A percentile compares a stretch with the other conserved stretches of the same genome.
phyloP scores from a whole-genome alignment of 108 stramenopile genomes.

The Nitzschia putrida region DNA sequence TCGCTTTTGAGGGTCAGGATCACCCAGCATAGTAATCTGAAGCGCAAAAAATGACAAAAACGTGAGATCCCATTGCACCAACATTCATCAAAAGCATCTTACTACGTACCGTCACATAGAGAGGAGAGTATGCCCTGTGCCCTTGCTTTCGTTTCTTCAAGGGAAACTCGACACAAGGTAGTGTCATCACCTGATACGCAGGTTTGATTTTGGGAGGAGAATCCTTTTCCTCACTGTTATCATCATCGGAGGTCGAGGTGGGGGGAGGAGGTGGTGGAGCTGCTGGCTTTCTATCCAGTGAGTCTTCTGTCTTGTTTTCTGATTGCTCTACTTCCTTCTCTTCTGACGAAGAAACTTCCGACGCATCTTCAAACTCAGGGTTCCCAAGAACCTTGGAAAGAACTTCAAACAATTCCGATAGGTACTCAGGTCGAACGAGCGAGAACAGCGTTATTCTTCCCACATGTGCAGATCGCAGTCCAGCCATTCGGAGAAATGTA shows the following conservation, averaged over 20 bases:
- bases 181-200: constrained; percentile 42
- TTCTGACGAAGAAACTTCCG: too few relatives aligned
- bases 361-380: background rate
- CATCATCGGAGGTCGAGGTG: background rate
- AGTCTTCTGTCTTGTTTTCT: background rate
- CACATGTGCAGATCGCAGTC: constrained; percentile 52
- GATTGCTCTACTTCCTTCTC: constrained; percentile 6
- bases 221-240: background rate
- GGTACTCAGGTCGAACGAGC: constrained; percentile 69
- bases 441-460: constrained; percentile 75
- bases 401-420: constrained; percentile 78
- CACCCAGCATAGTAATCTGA: constrained; percentile 66
- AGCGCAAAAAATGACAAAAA: background rate
- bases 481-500: constrained; percentile 66
- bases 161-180: constrained; percentile 53
- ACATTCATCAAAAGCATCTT: background rate
- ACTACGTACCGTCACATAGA: constrained; percentile 1
- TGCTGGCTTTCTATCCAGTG: background rate
- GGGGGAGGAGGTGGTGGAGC: background rate
- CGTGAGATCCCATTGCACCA: background rate
- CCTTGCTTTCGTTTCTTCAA: constrained; percentile 19
- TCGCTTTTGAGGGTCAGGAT: constrained; percentile 67
- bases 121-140: background rate
- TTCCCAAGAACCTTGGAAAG: constrained; percentile 60
- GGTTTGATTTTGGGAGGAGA: too few relatives aligned